phyloP scores from a whole-genome alignment of 2,329 filamentous ascomycete species.

The Pezicula neosporulosa region DNA sequence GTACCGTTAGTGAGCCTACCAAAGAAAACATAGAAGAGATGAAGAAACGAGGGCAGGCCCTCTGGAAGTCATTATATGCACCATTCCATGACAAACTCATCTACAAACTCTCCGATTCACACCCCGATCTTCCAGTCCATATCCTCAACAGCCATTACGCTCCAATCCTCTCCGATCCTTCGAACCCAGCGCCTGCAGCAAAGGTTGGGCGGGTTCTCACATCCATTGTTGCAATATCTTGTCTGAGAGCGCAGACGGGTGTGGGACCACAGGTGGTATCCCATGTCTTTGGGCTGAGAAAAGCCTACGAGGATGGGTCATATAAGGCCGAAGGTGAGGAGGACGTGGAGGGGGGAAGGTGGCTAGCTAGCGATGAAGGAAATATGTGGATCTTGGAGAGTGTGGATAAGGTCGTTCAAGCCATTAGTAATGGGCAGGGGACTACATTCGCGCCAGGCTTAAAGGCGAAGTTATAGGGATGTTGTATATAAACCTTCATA shows the following conservation, averaged over 20 bases:
- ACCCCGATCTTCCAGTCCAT: constrained; percentile 78
- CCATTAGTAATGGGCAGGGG: constrained; percentile 42
- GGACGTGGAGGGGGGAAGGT: constrained; percentile 47
- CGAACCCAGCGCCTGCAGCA: constrained; percentile 36
- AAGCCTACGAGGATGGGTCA: constrained; percentile 67
- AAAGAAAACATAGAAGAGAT: constrained; percentile 49
- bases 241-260: constrained; percentile 73
- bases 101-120: constrained; percentile 66
- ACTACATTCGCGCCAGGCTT: constrained; percentile 54
- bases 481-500: not conserved
- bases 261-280: constrained; percentile 79
- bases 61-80: constrained; percentile 77
- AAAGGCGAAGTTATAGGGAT: constrained; percentile 36
- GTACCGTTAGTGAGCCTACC: constrained; percentile 12
- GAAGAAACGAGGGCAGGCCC: constrained; percentile 53
- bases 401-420: constrained; percentile 58
- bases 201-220: constrained; percentile 69
- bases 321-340: constrained; percentile 43
- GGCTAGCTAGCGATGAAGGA: constrained; percentile 63
- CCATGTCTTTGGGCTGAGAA: constrained; percentile 77
- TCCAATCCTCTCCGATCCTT: constrained; percentile 67
- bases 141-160: constrained; percentile 76
- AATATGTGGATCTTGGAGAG: constrained; percentile 59
- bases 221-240: constrained; percentile 69
- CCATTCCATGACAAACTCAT: constrained; percentile 72